These are phyloP conservation scores for Eutypella sp. DNA, from an alignment of 2,329 filamentous ascomycete species.

Conservation along the genomic window DNA sequence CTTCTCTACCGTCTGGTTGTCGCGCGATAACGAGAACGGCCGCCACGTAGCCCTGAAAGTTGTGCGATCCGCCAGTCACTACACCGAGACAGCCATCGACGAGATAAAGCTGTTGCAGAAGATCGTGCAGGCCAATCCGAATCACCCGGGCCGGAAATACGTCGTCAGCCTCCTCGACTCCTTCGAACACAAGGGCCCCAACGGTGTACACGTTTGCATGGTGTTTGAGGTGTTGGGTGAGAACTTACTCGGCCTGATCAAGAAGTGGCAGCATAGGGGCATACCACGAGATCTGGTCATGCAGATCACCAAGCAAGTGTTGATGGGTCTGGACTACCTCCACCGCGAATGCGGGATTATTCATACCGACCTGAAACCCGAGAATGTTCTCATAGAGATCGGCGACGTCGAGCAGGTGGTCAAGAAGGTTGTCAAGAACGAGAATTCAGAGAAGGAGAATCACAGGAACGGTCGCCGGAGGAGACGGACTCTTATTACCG, in stretches of 20 bases:
- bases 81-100: constrained; percentile 97
- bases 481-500: constrained; percentile 89
- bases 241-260: constrained; percentile 91
- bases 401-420: constrained; percentile 98
- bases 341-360: constrained; percentile 98
- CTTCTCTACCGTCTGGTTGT: constrained; percentile 93
- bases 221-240: constrained; percentile 97
- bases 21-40: constrained; percentile 75
- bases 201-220: constrained; percentile 97
- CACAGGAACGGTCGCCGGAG: constrained; percentile 87
- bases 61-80: constrained; percentile 94
- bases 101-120: constrained; percentile 98
- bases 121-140: constrained; percentile 91
- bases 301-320: constrained; percentile 97
- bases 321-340: constrained; percentile 91
- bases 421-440: constrained; percentile 87
- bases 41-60: constrained; percentile 98
- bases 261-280: constrained; percentile 95
- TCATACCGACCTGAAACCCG: constrained; percentile 94
- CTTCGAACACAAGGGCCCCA: constrained; percentile 95
- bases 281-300: constrained; percentile 96
- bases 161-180: constrained; percentile 95
- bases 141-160: constrained; percentile 89
- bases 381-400: constrained; percentile 98
- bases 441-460: constrained; percentile 71